Conservation (phyloP, 352 stramenopile genomes). For the Phytophthora tubulina region DNA sequence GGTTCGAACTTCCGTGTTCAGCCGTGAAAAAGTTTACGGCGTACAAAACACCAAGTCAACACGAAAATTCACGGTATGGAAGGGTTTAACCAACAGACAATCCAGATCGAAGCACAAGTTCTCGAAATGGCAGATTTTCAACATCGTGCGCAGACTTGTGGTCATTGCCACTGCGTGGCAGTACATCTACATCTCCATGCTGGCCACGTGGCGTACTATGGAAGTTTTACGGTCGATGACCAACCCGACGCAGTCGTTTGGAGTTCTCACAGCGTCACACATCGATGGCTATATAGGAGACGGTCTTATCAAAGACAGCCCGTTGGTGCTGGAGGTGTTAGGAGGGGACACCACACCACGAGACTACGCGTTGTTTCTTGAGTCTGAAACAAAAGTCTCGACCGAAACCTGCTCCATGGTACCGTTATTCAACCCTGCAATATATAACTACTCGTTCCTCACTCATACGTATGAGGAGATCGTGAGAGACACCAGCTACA, state of each 20-base stretch:
- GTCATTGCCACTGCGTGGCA: conserved; percentile 32
- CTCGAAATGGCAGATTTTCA: conserved; percentile 33
- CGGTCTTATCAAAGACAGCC: conserved; percentile 33
- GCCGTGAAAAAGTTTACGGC: conserved; percentile 19
- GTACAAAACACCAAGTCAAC: background rate
- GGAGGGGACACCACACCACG: conserved; percentile 38
- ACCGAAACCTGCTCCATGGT: conserved; percentile 17
- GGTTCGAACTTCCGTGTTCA: conserved; percentile 41
- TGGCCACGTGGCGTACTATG: conserved; percentile 30
- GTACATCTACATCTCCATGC: conserved; percentile 43
- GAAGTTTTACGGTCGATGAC: conserved; percentile 32
- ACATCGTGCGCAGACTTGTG: conserved; percentile 33
- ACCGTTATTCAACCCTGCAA: conserved; percentile 11
- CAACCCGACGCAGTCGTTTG: conserved; percentile 21
- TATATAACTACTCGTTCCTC: conserved; percentile 49
- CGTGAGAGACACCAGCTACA: conserved; percentile 45
- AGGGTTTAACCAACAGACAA: background rate
- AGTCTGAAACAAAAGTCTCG: conserved; percentile 18
- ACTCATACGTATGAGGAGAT: conserved; percentile 39
- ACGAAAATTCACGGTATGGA: conserved; percentile 6
- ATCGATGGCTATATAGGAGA: conserved; percentile 45
- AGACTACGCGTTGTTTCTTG: conserved; percentile 27
- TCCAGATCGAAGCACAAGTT: conserved; percentile 24
- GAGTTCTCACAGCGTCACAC: conserved; percentile 11
- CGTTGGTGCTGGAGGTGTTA: conserved; percentile 25